Conservation (phyloP, 2,329 filamentous ascomycete species). For the Calonectria pauciramosa region DNA sequence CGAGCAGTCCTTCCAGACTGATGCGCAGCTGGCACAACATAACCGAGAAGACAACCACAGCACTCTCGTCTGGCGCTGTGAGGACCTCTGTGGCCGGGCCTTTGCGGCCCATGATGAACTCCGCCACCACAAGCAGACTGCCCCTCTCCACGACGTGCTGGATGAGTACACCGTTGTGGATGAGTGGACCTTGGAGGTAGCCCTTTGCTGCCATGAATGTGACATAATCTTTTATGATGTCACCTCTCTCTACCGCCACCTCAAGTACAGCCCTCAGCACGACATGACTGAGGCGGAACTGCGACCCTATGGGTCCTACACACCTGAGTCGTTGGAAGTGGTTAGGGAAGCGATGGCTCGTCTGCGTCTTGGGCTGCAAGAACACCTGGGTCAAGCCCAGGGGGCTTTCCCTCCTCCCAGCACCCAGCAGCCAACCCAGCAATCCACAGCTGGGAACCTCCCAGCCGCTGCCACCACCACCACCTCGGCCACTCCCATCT, state of each 20-base stretch:
- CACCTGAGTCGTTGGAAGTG: neutral
- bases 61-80: neutral
- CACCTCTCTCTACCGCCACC: neutral
- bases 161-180: neutral
- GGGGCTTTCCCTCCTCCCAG: neutral
- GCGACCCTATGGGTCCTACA: neutral
- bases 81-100: neutral
- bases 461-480: neutral
- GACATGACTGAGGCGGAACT: neutral
- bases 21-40: neutral
- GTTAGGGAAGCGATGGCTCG: neutral
- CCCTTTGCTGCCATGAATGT: neutral
- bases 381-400: neutral
- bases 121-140: neutral
- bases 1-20: neutral
- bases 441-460: neutral
- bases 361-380: neutral
- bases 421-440: neutral
- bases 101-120: neutral
- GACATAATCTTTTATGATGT: neutral
- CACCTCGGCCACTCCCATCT: too few relatives aligned
- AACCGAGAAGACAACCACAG: neutral
- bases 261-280: neutral
- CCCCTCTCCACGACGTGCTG: neutral
- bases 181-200: neutral